Evolutionary conservation across 2,329 filamentous ascomycete species (phyloP).

Genomic region (Botrytis pseudocinerea): DNA sequence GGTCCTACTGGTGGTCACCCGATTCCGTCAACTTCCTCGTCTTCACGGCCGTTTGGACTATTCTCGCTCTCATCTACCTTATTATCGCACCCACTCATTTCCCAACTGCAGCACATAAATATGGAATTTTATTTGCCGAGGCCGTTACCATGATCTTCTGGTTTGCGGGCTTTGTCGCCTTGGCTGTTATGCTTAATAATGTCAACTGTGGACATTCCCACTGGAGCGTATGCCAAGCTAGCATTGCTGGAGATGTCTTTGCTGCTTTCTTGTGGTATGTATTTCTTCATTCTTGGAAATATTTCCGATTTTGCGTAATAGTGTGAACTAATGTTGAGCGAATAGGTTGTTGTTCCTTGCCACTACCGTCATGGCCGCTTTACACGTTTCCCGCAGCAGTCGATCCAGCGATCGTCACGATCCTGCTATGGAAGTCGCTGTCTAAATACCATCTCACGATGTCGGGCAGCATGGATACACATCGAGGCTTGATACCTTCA

Average conservation of each 20-base stretch:
- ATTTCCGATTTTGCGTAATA: neutral
- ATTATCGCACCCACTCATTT: slow-evolving; percentile 65
- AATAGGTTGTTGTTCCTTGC: slow-evolving; percentile 52
- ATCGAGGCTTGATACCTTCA: neutral
- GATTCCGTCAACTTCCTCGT: slow-evolving; percentile 72
- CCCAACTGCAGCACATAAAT: slow-evolving; percentile 60
- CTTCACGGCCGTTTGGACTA: slow-evolving; percentile 76
- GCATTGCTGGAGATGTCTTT: slow-evolving; percentile 48
- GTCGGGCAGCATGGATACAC: too few species aligned
- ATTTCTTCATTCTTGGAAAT: neutral
- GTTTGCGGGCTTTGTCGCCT: slow-evolving; percentile 82
- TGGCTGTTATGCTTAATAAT: slow-evolving; percentile 65
- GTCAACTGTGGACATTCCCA: slow-evolving; percentile 52
- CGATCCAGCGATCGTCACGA: slow-evolving; percentile 27
- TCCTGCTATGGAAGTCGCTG: slow-evolving; percentile 30
- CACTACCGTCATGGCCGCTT: slow-evolving; percentile 50
- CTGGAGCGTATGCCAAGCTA: slow-evolving; percentile 31
- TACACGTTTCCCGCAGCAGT: slow-evolving; percentile 49
- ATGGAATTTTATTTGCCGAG: slow-evolving; percentile 67
- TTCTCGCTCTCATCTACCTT: slow-evolving; percentile 71
- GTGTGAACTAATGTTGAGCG: neutral
- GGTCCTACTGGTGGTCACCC: slow-evolving; percentile 49
- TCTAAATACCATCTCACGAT: neutral
- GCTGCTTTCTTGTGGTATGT: slow-evolving; percentile 50
- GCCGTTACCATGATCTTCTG: slow-evolving; percentile 79